Evolutionary conservation across 1,284 basidiomycete genomes (phyloP), one percentile per base, ranked within the genome.

Genomic region (Leccinum pseudoinsigne): DNA sequence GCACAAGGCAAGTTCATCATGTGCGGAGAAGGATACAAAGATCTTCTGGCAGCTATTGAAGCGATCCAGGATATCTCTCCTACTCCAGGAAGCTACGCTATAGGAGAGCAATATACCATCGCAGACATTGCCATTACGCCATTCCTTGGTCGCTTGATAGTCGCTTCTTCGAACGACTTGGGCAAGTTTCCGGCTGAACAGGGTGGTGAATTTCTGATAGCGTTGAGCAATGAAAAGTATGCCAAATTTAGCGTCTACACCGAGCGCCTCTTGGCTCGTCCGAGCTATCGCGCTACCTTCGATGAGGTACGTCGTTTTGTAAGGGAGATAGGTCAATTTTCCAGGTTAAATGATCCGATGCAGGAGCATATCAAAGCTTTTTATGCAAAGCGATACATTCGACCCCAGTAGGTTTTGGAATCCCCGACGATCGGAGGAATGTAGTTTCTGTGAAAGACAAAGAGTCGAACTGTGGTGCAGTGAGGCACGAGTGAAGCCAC

Each of bases 21-120:
- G 14, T 72, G 75, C 1, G 85, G 84, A 12, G 81, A 81, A 64
- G 68, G 78, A 11, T 72, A 76, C 9, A 79, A 80, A 5, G 74
- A 68, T n/a, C 61, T 87, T 40, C 66, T 82, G 23, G 65, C 68
- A 2, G 81, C 72, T 0, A 67, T 82, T 40, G 80, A 82, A 45
- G 72, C 71, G 4, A 64, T 86, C 11, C 83, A 84, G 68, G 69
- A 62, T 2, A 72, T 83, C 12, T 74, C 86, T 21, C 78, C 81
- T 0, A 64, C 69, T 3, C 73, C 78, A 26, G 71, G 76, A 69
- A 68, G 65, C 3, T 84, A 74, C 56, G 81, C 80, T 6, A 66
- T 84, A 4, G 80, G 82, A 5, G 74, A 81, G 28, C 73, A 80
- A 40, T 84, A 80, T 67, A 72, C 68, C 6, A 73, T 72, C 59